Base-by-base conservation (phyloP, 805 yeast genomes). In the Ogataea pini region DNA sequence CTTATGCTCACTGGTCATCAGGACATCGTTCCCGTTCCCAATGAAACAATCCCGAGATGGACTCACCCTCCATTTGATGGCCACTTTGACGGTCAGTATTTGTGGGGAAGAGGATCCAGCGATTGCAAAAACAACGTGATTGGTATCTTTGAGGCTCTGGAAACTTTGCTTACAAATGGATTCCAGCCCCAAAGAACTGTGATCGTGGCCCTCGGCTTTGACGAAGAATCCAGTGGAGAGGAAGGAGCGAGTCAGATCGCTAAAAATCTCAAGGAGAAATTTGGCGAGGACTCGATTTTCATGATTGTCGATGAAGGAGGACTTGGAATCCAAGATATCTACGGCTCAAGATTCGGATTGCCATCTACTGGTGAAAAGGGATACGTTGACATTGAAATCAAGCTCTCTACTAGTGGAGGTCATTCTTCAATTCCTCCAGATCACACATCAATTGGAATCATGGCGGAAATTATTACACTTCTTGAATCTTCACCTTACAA, bases 71-170 rank as follows among this genome's bases (percentile, higher is more conserved):
- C 37, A 12, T 34, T 34, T 12, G 37, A 34, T 13, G 37, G 24
- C 22, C 17, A 17, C 24, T 34, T 34, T 22, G 37, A 34, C 37
- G 37, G 37, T 8, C 24, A 34, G n/a, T 34, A 5, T 34, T 9
- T 34, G 37, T 34, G 37, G 37, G 37, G 37, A 34, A 34, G 37
- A 34, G 37, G 37, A 3, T 7, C 37, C 24, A 34, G 37, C 24
- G 37, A 34, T 20, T 34, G 37, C 37, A 34, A 34, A 18, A 34
- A 19, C 24, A 19, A 18, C 24, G 37, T 34, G 24, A 18, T 34
- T 4, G 24, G 37, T 22, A 34, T 34, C 8, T 34, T 34, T 20
- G 37, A 34, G n/a, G 37, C 37, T 20, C 37, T 34, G 13, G 37
- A 34, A 18, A 14, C 24, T 7, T 20, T 34, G 13, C 16, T 34